A percentile compares a stretch with the other conserved stretches of the same genome.
These are phyloP conservation scores for Helotiales sp. DNA, from an alignment of 2,329 filamentous ascomycete genomes.

Conservation along the genomic window DNA sequence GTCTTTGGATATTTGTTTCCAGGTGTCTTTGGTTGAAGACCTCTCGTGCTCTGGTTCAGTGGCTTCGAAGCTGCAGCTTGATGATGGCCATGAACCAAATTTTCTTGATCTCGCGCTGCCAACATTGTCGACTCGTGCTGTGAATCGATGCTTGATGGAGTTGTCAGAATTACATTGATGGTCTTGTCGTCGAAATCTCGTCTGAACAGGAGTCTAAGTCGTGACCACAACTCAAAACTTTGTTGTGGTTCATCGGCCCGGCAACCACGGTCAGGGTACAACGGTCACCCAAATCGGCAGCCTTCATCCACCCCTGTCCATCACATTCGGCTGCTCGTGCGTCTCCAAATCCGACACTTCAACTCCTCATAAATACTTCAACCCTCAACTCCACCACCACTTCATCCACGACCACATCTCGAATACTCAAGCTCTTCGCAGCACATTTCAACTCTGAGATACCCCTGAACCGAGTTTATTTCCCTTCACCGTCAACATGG, in stretches of 20 bases:
- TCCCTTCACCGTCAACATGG: conserved; percentile 56
- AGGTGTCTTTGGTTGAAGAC: conserved; percentile 74
- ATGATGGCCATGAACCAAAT: conserved; percentile 75
- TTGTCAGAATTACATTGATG: conserved; percentile 11
- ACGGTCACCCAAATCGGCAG: not conserved
- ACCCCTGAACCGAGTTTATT: not conserved
- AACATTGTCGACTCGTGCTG: conserved; percentile 57
- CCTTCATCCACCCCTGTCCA: conserved; percentile 1
- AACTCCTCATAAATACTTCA: not conserved
- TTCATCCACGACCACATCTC: not conserved
- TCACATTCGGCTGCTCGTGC: conserved; percentile 13
- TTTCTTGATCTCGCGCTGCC: conserved; percentile 83
- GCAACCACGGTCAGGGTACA: no score
- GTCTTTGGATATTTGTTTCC: conserved; percentile 77
- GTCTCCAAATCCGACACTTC: conserved; percentile 10
- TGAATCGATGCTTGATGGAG: conserved; percentile 4
- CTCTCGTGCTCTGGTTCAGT: conserved; percentile 63
- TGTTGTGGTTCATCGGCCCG: conserved; percentile 9
- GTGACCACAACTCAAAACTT: not conserved
- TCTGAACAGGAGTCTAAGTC: not conserved
- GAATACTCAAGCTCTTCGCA: not conserved
- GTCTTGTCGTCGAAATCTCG: not conserved
- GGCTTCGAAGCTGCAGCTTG: conserved; percentile 70
- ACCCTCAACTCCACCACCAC: not conserved
- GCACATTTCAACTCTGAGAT: not conserved